Evolutionary conservation across 495 filamentous ascomycete species (phyloP).

Genomic region (Lineolata rhizophorae): DNA sequence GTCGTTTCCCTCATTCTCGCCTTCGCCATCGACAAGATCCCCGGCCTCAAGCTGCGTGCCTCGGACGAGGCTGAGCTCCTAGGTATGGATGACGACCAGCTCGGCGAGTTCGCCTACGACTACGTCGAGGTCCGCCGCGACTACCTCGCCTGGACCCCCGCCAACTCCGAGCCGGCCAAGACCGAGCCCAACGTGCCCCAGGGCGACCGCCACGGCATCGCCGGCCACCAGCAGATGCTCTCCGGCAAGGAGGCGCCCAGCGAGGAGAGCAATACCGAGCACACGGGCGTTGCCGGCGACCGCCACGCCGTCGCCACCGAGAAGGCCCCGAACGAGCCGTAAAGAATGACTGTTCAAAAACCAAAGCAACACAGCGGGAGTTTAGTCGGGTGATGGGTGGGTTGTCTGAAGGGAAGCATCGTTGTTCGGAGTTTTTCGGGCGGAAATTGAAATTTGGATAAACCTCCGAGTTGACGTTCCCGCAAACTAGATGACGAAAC

Average conservation of each 20-base stretch:
- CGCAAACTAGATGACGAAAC: no score
- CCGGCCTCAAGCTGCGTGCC: conserved; percentile 78
- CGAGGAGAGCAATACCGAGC: conserved; percentile 17
- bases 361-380: no score
- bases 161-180: conserved; percentile 40
- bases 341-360: no score
- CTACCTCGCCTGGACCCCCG: conserved; percentile 92
- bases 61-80: conserved; percentile 92
- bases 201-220: conserved; percentile 60
- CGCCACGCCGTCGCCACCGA: conserved; percentile 12
- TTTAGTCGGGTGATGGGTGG: no score
- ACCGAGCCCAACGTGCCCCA: conserved; percentile 40
- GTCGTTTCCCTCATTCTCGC: conserved; percentile 68
- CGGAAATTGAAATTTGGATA: no score
- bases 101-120: conserved; percentile 97
- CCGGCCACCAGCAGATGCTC: conserved; percentile 53
- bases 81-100: conserved; percentile 97
- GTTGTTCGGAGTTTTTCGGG: no score
- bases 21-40: conserved; percentile 63
- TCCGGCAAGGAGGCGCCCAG: conserved; percentile 34
- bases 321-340: no score
- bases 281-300: conserved; percentile 21
- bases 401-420: no score
- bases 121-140: conserved; percentile 96
- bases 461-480: no score